Conservation (phyloP, 192 early-diverging fungal species). For the Gonapodya prolifera region DNA sequence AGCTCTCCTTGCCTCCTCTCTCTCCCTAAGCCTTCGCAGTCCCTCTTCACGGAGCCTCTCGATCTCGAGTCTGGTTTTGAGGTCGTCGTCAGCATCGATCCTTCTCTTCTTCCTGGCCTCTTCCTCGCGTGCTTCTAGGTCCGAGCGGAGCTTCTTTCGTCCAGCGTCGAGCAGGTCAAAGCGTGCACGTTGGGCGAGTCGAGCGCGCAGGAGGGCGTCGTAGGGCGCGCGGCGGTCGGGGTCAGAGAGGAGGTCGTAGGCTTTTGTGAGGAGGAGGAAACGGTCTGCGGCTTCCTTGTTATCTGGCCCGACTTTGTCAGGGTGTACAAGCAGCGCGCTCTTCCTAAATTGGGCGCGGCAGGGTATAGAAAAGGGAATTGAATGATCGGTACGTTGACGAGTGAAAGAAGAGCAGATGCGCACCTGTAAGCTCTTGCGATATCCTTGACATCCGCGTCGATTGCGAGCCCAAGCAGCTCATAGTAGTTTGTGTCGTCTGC, state of each 20-base stretch:
- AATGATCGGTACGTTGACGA: background rate
- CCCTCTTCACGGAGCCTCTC: background rate
- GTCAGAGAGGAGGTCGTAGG: slow-evolving; percentile 9
- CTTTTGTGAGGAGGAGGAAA: slow-evolving; percentile 8
- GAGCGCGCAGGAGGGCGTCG: slow-evolving; percentile 5
- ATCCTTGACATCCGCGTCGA: background rate
- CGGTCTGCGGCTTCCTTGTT: slow-evolving; percentile 1
- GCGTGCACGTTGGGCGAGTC: background rate
- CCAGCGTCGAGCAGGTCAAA: slow-evolving; percentile 5
- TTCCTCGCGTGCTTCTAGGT: slow-evolving; percentile 1
- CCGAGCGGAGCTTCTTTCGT: background rate
- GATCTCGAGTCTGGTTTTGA: background rate
- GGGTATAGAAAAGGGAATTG: background rate
- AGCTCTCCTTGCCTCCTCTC: background rate
- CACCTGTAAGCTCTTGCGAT: background rate
- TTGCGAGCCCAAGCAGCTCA: background rate
- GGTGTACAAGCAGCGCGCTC: slow-evolving; percentile 5
- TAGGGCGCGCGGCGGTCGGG: slow-evolving; percentile 5
- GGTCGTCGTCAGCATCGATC: background rate
- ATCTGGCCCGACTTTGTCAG: slow-evolving; percentile 10
- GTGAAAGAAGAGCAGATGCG: too few species aligned
- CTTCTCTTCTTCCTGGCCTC: background rate
- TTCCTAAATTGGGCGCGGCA: background rate
- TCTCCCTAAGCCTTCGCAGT: background rate
- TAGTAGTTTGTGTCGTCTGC: slow-evolving; percentile 1